Base-by-base conservation (phyloP, 768 basidiomycete species). In the Lactarius deliciosus region DNA sequence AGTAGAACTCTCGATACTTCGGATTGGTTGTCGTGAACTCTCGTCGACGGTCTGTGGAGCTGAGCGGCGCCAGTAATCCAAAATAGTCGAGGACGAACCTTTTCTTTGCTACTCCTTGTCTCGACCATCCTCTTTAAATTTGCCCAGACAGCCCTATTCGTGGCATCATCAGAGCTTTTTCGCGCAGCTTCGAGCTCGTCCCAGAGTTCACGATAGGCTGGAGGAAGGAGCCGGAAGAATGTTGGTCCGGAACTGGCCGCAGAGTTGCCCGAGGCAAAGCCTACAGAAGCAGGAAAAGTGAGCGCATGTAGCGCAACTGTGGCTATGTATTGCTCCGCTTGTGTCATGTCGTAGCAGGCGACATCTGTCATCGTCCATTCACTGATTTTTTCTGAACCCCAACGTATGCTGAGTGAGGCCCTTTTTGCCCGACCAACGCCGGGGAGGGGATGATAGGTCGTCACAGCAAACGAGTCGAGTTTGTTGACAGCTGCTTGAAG, bases 241-340 rank as follows among this genome's bases (percentile, higher is more conserved):
- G 91, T 88, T 56, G 79, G 80, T 54, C 76, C 82, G 34, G 81
- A 79, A 56, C 82, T 77, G 45, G 80, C 79, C 13, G 77, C 75
- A 38, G 81, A 77, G 5, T 75, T 75, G n/a, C 82, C 81, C 3
- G 82, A 75, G 11, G 85, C 81, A 75, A 93, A 93, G 9, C 90
- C 90, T 60, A 84, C 83, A 0, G 81, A 81, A 2, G 75, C 64
- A 18, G 87, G 85, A 71, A 87, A 92, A 13, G 85, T 86, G 38
- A 98, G 77, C 4, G 85, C 82, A 75, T 96, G 92, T 40, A 98
- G 79, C 4, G 94, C 94, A 57, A 96, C 77, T 20, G 90, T 91
- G 5, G 96, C 85, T 59, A 96, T 83, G 73, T 94, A 99, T 72
- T 98, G 88, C 75, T 92, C 92, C 28, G 96, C 95, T 74, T 98